Conservation (phyloP, 805 yeast genomes). For the Candida nitratophila region DNA sequence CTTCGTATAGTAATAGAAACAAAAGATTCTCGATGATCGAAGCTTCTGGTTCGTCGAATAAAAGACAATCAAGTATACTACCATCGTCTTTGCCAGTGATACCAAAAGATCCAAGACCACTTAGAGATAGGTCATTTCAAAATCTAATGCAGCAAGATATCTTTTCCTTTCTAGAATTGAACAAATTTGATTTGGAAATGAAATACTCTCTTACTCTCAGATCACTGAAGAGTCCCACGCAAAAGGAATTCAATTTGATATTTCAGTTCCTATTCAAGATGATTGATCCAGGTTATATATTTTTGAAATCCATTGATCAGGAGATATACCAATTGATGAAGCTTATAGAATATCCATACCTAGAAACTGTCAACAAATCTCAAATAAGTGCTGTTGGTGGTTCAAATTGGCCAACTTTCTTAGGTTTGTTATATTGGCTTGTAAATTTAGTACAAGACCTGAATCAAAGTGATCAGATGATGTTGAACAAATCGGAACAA, state of each 20-base stretch:
- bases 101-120: slow-evolving; percentile 62
- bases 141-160: slow-evolving; percentile 58
- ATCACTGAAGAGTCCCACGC: slow-evolving; percentile 72
- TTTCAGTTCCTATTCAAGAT: slow-evolving; percentile 75
- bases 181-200: slow-evolving; percentile 69
- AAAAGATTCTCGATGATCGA: slow-evolving; percentile 9
- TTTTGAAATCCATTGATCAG: slow-evolving; percentile 60
- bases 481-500: slow-evolving; percentile 4
- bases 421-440: slow-evolving; percentile 82
- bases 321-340: slow-evolving; percentile 68
- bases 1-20: neutral
- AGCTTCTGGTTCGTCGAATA: neutral
- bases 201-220: slow-evolving; percentile 60
- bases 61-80: neutral
- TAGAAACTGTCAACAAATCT: slow-evolving; percentile 73
- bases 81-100: slow-evolving; percentile 1
- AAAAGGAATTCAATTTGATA: slow-evolving; percentile 70
- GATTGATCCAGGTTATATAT: slow-evolving; percentile 73
- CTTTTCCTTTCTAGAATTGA: slow-evolving; percentile 51
- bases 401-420: slow-evolving; percentile 74
- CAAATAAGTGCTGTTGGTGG: slow-evolving; percentile 92
- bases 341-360: slow-evolving; percentile 67
- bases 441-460: slow-evolving; percentile 31
- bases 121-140: slow-evolving; percentile 68
- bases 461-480: neutral